Conservation (phyloP, 331 rosid species). For the Telfairia occidentalis region DNA sequence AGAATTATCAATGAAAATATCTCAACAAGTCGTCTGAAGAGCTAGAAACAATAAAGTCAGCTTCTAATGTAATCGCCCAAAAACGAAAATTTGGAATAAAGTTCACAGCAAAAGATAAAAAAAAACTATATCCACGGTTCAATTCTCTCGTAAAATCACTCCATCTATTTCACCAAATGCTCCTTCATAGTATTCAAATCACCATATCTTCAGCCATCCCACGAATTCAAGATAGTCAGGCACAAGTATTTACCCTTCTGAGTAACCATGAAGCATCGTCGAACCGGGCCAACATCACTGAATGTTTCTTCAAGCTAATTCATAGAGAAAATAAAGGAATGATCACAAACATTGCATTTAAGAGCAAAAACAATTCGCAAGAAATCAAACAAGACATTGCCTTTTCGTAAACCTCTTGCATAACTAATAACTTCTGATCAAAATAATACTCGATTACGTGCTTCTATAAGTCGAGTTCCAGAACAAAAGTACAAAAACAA, state of each 20-base stretch:
- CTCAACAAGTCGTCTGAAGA: not conserved
- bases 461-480: not conserved
- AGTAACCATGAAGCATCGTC: slow-evolving; percentile 83
- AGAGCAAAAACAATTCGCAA: not conserved
- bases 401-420: not conserved
- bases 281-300: slow-evolving; percentile 75
- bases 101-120: not conserved
- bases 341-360: not conserved
- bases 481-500: not conserved
- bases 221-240: not conserved
- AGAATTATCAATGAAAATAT: not conserved
- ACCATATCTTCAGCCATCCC: not conserved
- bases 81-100: not conserved
- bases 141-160: not conserved
- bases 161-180: not conserved
- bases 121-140: not conserved
- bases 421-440: not conserved
- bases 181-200: not conserved
- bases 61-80: not conserved
- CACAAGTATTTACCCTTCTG: slow-evolving; percentile 40
- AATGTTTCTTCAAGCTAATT: slow-evolving; percentile 75
- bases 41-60: not conserved
- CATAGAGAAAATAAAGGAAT: not conserved
- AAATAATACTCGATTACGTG: not conserved
- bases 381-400: not conserved